A percentile compares a stretch with the other conserved stretches of the same genome.
phyloP scores from a whole-genome alignment of 1,284 basidiomycete genomes.

The Boletellus deceptivus region DNA sequence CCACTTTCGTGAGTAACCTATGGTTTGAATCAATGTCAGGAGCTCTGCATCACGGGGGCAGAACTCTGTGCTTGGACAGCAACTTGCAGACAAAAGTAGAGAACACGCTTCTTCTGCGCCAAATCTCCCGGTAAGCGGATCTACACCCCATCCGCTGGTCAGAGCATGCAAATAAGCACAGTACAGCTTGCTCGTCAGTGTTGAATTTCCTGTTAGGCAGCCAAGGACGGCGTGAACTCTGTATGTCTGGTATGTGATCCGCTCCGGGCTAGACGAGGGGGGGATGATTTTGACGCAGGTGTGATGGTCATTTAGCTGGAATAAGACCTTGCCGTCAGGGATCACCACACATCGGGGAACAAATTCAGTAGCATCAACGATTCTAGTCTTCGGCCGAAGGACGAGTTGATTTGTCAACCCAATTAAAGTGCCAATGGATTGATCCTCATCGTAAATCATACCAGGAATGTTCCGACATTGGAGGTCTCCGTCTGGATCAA shows the following conservation, averaged over 20 bases:
- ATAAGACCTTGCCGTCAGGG: constrained; percentile 36
- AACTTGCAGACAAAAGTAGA: constrained; percentile 37
- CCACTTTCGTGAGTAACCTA: constrained; percentile 38
- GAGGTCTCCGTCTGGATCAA: constrained; percentile 26
- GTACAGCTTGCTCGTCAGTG: constrained; percentile 37
- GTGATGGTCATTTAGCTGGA: constrained; percentile 26
- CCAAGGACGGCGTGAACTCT: constrained; percentile 39
- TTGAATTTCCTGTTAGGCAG: constrained; percentile 34
- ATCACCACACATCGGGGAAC: constrained; percentile 36
- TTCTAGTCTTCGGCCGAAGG: constrained; percentile 28
- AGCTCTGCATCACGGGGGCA: constrained; percentile 29
- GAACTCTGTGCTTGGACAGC: constrained; percentile 39
- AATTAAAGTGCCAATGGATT: constrained; percentile 25
- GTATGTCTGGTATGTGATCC: constrained; percentile 37
- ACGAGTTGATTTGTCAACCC: constrained; percentile 40
- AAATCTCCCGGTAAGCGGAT: constrained; percentile 44
- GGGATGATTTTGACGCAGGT: constrained; percentile 26
- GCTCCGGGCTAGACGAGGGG: background rate
- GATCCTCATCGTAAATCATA: constrained; percentile 24
- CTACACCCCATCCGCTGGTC: constrained; percentile 40
- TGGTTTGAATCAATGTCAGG: constrained; percentile 32
- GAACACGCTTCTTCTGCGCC: constrained; percentile 47
- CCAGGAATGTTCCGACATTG: constrained; percentile 26
- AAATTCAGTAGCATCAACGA: background rate
- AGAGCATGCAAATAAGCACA: constrained; percentile 46